Evolutionary conservation across 192 early-diverging fungal genomes (phyloP).

Genomic region (Pecoramyces ruminantium): DNA sequence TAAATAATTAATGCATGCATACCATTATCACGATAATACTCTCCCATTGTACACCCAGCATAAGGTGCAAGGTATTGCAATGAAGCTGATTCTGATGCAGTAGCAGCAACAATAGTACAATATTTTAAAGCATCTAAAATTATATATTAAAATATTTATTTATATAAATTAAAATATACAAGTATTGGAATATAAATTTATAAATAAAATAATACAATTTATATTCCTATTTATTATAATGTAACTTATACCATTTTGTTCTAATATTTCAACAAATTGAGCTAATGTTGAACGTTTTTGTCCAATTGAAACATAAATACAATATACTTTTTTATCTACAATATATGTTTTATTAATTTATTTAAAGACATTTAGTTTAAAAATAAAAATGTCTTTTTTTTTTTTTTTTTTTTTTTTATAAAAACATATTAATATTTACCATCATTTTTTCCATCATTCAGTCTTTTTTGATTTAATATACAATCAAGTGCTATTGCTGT

Average conservation of each 20-base stretch:
- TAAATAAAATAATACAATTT: too few relatives aligned
- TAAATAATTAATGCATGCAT: slow-evolving; percentile 98
- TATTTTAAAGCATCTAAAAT: slow-evolving; percentile 84
- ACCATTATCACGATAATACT: slow-evolving; percentile 98
- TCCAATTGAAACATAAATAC: slow-evolving; percentile 97
- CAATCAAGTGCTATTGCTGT: slow-evolving; percentile 96
- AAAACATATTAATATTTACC: slow-evolving; percentile 5
- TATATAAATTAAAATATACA: slow-evolving; percentile 7
- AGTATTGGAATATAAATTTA: too few relatives aligned
- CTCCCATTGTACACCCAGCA: slow-evolving; percentile 95
- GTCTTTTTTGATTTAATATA: slow-evolving; percentile 98
- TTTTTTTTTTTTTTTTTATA: too few relatives aligned
- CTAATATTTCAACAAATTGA: slow-evolving; percentile 94
- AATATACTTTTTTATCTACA: slow-evolving; percentile 89
- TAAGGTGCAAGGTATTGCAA: slow-evolving; percentile 98
- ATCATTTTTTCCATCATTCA: slow-evolving; percentile 90
- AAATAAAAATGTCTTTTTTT: too few relatives aligned
- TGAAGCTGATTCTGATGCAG: slow-evolving; percentile 95
- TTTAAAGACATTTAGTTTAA: too few relatives aligned
- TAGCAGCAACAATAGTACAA: slow-evolving; percentile 95
- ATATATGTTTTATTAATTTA: neutral
- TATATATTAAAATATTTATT: too few relatives aligned
- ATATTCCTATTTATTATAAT: too few relatives aligned
- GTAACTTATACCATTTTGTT: slow-evolving; percentile 70
- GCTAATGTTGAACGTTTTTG: slow-evolving; percentile 99